phyloP scores from a whole-genome alignment of 768 basidiomycete species.

The Naganishia onofrii region DNA sequence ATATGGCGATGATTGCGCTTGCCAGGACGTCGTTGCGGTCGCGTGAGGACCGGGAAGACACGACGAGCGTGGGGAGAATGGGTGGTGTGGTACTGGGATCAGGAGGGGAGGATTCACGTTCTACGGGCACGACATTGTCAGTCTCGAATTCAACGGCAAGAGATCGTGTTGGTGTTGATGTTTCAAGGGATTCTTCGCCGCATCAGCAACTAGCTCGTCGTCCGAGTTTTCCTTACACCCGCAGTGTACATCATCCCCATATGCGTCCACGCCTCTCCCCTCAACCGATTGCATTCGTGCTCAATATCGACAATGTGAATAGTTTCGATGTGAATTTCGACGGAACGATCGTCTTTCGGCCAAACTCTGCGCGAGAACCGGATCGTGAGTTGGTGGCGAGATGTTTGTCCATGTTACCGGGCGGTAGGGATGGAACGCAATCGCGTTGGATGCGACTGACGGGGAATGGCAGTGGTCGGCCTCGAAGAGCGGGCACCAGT shows the following conservation, averaged over 20 bases:
- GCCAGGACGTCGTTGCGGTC: slow-evolving; percentile 14
- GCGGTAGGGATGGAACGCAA: slow-evolving; percentile 28
- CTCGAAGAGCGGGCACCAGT: slow-evolving; percentile 9
- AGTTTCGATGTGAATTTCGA: slow-evolving; percentile 34
- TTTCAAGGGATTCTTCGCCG: background rate
- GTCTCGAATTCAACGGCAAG: background rate
- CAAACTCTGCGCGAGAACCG: slow-evolving; percentile 16
- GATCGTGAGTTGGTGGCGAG: slow-evolving; percentile 30
- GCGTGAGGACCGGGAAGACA: background rate
- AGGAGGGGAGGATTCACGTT: background rate
- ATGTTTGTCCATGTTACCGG: slow-evolving; percentile 32
- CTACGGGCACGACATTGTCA: background rate
- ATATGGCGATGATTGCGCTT: slow-evolving; percentile 8
- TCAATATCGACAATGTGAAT: slow-evolving; percentile 33
- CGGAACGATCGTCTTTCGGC: slow-evolving; percentile 31
- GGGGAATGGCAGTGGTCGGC: slow-evolving; percentile 4
- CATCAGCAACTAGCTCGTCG: slow-evolving; percentile 40
- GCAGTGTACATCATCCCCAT: slow-evolving; percentile 23
- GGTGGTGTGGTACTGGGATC: background rate
- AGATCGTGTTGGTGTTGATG: too few relatives aligned
- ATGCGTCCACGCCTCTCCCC: slow-evolving; percentile 23
- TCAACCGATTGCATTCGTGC: slow-evolving; percentile 27
- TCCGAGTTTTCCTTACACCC: slow-evolving; percentile 15
- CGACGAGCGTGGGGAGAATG: background rate
- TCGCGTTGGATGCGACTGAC: slow-evolving; percentile 34